Conservation (phyloP, 352 stramenopile species). For the Blastocystis hominis region DNA sequence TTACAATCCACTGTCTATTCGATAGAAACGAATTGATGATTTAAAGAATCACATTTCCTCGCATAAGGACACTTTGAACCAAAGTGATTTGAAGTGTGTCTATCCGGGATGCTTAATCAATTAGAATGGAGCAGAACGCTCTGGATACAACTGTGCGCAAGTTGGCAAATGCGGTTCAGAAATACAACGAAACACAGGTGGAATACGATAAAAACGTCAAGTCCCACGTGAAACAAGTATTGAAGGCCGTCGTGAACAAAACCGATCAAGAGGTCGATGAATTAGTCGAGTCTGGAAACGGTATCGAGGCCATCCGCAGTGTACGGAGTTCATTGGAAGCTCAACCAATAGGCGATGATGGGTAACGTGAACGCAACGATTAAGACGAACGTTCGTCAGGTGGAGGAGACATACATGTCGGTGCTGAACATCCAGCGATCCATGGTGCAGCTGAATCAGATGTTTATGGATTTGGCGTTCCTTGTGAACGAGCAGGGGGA, state of each 20-base stretch:
- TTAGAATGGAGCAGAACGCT: conserved; percentile 52
- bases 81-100: conserved; percentile 23
- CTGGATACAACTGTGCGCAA: conserved; percentile 54
- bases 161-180: conserved; percentile 16
- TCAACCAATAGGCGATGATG: conserved; percentile 45
- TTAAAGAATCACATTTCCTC: conserved; percentile 2
- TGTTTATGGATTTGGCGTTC: conserved; percentile 58
- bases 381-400: conserved; percentile 54
- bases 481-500: conserved; percentile 54
- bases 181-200: conserved; percentile 45
- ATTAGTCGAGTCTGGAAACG: conserved; percentile 29
- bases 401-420: conserved; percentile 53
- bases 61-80: conserved; percentile 12
- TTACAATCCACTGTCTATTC: neutral
- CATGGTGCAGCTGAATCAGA: conserved; percentile 56
- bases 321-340: neutral
- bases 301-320: conserved; percentile 46
- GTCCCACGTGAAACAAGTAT: conserved; percentile 41
- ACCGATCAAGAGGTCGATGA: conserved; percentile 38
- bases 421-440: conserved; percentile 56
- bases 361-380: conserved; percentile 55
- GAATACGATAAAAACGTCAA: conserved; percentile 58
- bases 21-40: conserved; percentile 10
- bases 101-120: neutral
- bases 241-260: conserved; percentile 51